Conservation (phyloP, 2,329 filamentous ascomycete genomes). For the Ophiostoma tasmaniense region DNA sequence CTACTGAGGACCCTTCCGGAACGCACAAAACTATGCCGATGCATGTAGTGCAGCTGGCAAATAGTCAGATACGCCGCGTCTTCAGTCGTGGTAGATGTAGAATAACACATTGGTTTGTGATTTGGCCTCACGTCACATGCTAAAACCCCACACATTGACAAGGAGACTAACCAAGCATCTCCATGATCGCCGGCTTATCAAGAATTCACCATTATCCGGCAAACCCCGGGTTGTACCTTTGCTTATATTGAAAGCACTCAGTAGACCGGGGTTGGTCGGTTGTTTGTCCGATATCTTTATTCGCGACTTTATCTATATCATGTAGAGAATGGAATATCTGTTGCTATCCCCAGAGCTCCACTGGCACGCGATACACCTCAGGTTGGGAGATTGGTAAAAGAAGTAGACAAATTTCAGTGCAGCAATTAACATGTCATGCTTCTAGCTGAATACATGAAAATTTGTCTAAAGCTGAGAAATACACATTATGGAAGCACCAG, state of each 20-base stretch:
- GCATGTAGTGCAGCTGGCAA: background rate
- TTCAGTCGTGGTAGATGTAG: background rate
- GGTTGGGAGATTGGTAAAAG: background rate
- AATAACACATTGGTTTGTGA: background rate
- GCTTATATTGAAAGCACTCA: background rate
- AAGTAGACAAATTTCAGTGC: background rate
- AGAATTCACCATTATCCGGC: background rate
- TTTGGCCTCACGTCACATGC: background rate
- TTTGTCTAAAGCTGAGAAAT: background rate
- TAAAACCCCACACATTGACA: background rate
- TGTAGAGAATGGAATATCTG: background rate
- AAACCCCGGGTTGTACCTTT: background rate
- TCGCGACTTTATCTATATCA: background rate
- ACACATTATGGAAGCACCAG: too few relatives aligned
- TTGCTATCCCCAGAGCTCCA: background rate
- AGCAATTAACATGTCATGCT: background rate
- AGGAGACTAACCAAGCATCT: background rate
- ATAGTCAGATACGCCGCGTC: background rate
- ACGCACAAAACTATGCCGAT: background rate
- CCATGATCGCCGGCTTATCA: background rate
- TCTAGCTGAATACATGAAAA: background rate
- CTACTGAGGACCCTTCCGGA: background rate
- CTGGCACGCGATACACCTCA: background rate
- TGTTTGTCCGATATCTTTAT: background rate
- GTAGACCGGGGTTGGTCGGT: background rate